Conservation (phyloP, 2,329 filamentous ascomycete species). For the Diplodia scrobiculata region DNA sequence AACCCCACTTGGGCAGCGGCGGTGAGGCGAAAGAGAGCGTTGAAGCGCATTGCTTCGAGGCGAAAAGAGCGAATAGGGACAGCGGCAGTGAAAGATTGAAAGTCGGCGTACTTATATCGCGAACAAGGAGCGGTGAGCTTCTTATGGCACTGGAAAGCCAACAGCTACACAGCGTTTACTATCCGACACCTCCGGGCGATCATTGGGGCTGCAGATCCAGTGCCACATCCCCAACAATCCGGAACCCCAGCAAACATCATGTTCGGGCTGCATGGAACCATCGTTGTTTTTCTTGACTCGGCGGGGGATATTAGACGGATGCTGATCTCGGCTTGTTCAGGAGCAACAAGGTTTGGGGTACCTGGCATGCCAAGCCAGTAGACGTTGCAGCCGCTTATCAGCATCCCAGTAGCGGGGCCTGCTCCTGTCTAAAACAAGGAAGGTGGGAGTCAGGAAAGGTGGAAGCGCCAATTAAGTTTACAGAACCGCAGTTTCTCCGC, state of each 20-base stretch:
- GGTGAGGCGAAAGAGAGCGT: not conserved
- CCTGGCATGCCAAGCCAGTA: constrained; percentile 11
- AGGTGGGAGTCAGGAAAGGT: not conserved
- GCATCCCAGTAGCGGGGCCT: not conserved
- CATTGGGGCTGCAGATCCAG: not conserved
- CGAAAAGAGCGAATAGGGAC: not conserved
- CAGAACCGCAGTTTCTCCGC: not conserved
- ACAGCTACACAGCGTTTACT: not conserved
- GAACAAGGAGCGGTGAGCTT: not conserved
- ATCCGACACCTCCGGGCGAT: constrained; percentile 1
- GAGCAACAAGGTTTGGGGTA: not conserved
- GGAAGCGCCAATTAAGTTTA: not conserved
- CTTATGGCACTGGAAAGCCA: not conserved
- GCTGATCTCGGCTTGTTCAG: not conserved
- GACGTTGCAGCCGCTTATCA: not conserved
- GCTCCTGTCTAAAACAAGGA: constrained; percentile 8
- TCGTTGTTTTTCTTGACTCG: too few relatives aligned
- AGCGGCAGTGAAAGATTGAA: not conserved
- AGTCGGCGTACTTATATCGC: not conserved
- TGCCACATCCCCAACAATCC: not conserved
- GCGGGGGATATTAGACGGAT: not conserved
- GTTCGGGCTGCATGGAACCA: not conserved
- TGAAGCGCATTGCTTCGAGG: constrained; percentile 7
- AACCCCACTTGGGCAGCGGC: not conserved
- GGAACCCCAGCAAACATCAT: not conserved